Evolutionary conservation across 768 basidiomycete genomes (phyloP), one percentile per base, ranked within the genome.

Genomic region (Phylloporus sp.): DNA sequence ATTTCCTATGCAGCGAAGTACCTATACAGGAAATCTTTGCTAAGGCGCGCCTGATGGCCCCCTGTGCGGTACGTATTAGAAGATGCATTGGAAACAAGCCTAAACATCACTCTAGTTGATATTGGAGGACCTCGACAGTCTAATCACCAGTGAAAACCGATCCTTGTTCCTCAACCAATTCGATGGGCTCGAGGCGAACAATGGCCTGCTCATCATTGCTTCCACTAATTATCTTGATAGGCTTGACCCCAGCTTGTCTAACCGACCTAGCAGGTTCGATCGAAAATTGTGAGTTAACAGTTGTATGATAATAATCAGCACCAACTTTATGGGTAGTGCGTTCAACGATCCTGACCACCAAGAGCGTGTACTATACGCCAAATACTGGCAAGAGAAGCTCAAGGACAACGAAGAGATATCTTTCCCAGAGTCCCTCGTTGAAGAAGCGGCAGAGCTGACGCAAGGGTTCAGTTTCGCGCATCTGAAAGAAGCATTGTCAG

Each of bases 91-190:
- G 12, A 34, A 18, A 42, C 7, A 2, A 32, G 26, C 48, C 45
- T 10, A 43, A 28, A 29, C 26, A 3, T 13, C 12, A 18, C 50
- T 38, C 11, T 45, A 67, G 64, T 40, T 66, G 52, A 68, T 83
- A 43, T 58, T 83, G n/a, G 82, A 84, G 58, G 82, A 84, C 57
- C 68, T 93, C 7, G 91, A 94, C 59, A 86, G 85, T 57, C 75
- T 91, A 32, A 88, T 94, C 71, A 88, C 81, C 53, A 80, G 90
- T 59, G 45, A 62, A 7, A 92, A 91, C 61, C 80, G 90, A 27
- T 88, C 88, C 3, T 92, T 89, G 76, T 93, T 93, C 80, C 75
- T 94, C 43, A 94, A 94, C 62, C 85, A 92, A 63, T 71, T 90
- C 8, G 91, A 93, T 55, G 91, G 91, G 1, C 67, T 92, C 28